Evolutionary conservation across 345 rosid species (phyloP).

Genomic region (Salix purpurea): DNA sequence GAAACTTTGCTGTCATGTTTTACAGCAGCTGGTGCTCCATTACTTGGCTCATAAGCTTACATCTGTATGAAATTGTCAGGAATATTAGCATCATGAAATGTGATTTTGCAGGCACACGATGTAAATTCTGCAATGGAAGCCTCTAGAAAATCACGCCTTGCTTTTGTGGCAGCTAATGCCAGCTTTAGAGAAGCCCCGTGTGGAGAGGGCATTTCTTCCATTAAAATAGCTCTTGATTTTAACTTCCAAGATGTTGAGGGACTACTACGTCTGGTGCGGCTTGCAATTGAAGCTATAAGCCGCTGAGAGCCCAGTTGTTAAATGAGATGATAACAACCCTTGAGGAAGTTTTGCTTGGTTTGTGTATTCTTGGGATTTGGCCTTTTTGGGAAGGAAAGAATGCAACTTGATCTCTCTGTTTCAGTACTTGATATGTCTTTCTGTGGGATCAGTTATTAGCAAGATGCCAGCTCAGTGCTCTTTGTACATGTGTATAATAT

Average conservation of each 20-base stretch:
- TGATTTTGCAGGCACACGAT: constrained; percentile 62
- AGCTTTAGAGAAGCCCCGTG: constrained; percentile 47
- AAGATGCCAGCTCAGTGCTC: constrained; percentile 1
- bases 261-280: constrained; percentile 65
- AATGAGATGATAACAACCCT: constrained; percentile 14
- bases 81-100: constrained; percentile 6
- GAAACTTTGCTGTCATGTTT: background rate
- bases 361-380: constrained; percentile 16
- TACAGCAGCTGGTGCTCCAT: background rate
- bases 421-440: constrained; percentile 5
- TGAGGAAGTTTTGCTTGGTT: constrained; percentile 3
- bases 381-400: constrained; percentile 11
- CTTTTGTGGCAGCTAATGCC: constrained; percentile 57
- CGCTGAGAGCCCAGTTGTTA: constrained; percentile 28
- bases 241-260: constrained; percentile 91
- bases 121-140: constrained; percentile 91
- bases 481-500: constrained; percentile 29
- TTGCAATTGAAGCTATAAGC: constrained; percentile 76
- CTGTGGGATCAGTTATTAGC: constrained; percentile 10
- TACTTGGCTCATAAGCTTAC: background rate
- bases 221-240: constrained; percentile 86
- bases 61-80: background rate
- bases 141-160: constrained; percentile 70
- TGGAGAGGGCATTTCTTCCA: constrained; percentile 56
- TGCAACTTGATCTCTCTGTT: constrained; percentile 7